Evolutionary conservation across 495 filamentous ascomycete species (phyloP).

Genomic region (Penicillium diatomitis): DNA sequence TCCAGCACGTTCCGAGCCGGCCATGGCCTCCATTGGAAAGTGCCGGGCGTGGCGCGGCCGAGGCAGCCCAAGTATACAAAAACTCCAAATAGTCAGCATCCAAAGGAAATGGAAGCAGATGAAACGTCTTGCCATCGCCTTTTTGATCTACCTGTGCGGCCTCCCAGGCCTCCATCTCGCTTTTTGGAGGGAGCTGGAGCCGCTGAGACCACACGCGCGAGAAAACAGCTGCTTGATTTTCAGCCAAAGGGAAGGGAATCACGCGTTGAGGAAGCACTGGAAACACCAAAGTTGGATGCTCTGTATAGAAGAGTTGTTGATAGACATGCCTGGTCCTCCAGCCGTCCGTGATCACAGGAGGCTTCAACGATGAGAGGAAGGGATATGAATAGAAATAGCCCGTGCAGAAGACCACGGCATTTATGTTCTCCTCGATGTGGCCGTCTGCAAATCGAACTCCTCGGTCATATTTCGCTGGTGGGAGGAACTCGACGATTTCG

Average conservation of each 20-base stretch:
- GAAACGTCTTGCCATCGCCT: slow-evolving; percentile 48
- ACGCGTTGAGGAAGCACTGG: slow-evolving; percentile 66
- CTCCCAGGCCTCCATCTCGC: slow-evolving; percentile 64
- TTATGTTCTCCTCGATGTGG: slow-evolving; percentile 36
- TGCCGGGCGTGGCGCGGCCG: slow-evolving; percentile 30
- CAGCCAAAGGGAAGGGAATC: slow-evolving; percentile 71
- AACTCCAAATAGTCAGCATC: slow-evolving; percentile 75
- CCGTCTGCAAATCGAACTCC: slow-evolving; percentile 47
- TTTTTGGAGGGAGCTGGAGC: slow-evolving; percentile 49
- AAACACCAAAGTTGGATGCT: slow-evolving; percentile 72
- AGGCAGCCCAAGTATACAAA: slow-evolving; percentile 50
- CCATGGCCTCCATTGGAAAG: slow-evolving; percentile 42
- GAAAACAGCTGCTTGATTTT: slow-evolving; percentile 71
- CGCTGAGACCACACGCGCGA: slow-evolving; percentile 65
- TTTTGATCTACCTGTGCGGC: slow-evolving; percentile 22
- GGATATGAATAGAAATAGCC: slow-evolving; percentile 52
- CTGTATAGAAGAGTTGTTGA: slow-evolving; percentile 66
- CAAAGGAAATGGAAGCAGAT: slow-evolving; percentile 58
- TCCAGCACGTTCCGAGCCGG: slow-evolving; percentile 61
- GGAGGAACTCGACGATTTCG: slow-evolving; percentile 50
- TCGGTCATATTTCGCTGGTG: slow-evolving; percentile 26
- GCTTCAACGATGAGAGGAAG: slow-evolving; percentile 46
- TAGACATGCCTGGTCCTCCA: slow-evolving; percentile 60
- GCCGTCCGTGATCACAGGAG: slow-evolving; percentile 56
- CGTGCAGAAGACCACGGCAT: slow-evolving; percentile 51